A percentile compares a stretch with the other conserved stretches of the same genome.
Conservation (phyloP, 495 filamentous ascomycete species). For the Aspergillus egyptiacus region DNA sequence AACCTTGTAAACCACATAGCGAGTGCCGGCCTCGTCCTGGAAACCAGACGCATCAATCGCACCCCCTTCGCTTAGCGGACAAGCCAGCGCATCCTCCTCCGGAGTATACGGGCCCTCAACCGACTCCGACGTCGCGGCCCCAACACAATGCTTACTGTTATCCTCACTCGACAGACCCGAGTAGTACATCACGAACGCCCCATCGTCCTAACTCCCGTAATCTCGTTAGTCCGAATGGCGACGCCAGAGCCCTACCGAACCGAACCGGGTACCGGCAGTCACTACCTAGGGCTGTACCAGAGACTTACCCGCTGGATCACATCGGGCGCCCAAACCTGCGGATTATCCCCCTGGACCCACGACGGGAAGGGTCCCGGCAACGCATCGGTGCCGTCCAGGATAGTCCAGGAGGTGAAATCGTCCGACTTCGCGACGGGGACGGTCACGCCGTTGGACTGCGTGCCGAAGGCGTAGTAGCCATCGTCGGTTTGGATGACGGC, state of each 20-base stretch:
- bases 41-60: constrained; percentile 56
- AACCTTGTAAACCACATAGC: constrained; percentile 57
- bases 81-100: constrained; percentile 42
- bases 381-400: constrained; percentile 32
- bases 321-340: constrained; percentile 33
- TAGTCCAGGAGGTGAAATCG: constrained; percentile 31
- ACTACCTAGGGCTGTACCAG: too few species aligned
- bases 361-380: constrained; percentile 26
- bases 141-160: constrained; percentile 48
- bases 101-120: constrained; percentile 48
- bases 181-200: constrained; percentile 56
- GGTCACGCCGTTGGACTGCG: constrained; percentile 28
- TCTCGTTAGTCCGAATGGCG: too few species aligned
- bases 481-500: constrained; percentile 15
- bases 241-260: too few species aligned
- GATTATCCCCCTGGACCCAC: constrained; percentile 26
- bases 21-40: constrained; percentile 44
- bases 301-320: constrained; percentile 31
- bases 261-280: too few species aligned
- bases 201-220: constrained; percentile 42
- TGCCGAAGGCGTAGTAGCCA: constrained; percentile 35
- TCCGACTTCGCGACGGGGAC: constrained; percentile 32
- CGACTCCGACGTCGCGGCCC: constrained; percentile 38
- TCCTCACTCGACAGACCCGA: constrained; percentile 38
- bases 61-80: constrained; percentile 46